Evolutionary conservation across 805 yeast species (phyloP).

Genomic region (Wickerhamomyces ciferrii): DNA sequence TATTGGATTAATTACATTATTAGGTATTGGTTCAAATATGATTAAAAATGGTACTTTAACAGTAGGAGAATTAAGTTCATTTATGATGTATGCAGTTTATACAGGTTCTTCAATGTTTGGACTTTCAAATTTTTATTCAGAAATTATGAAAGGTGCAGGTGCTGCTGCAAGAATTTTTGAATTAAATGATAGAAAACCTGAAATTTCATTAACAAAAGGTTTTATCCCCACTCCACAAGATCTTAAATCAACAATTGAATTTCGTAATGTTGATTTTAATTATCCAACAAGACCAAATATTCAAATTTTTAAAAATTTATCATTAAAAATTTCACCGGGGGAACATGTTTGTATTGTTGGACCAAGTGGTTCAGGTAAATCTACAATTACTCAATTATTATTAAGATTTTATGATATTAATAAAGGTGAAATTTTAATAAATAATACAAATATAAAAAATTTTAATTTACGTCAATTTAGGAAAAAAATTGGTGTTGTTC

Average conservation of each 20-base stretch:
- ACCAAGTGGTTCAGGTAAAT: constrained; percentile 96
- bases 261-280: constrained; percentile 58
- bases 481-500: constrained; percentile 78
- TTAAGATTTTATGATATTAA: constrained; percentile 80
- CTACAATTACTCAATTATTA: constrained; percentile 76
- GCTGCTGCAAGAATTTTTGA: constrained; percentile 92
- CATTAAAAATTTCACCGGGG: constrained; percentile 64
- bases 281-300: constrained; percentile 84
- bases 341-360: constrained; percentile 93
- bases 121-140: constrained; percentile 84
- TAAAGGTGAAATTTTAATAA: constrained; percentile 58
- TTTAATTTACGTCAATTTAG: constrained; percentile 72
- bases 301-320: constrained; percentile 54
- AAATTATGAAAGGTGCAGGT: constrained; percentile 95
- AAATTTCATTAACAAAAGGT: constrained; percentile 66
- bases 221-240: constrained; percentile 27
- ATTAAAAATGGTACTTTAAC: constrained; percentile 72
- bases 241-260: constrained; percentile 41
- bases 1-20: constrained; percentile 66
- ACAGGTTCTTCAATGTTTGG: constrained; percentile 94
- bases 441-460: constrained; percentile 55
- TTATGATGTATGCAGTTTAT: constrained; percentile 92
- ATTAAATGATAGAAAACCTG: constrained; percentile 70
- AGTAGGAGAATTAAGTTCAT: constrained; percentile 85
- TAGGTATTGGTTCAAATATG: constrained; percentile 78